phyloP scores from a whole-genome alignment of 2,329 filamentous ascomycete genomes.

The Pseudocercospora musae region DNA sequence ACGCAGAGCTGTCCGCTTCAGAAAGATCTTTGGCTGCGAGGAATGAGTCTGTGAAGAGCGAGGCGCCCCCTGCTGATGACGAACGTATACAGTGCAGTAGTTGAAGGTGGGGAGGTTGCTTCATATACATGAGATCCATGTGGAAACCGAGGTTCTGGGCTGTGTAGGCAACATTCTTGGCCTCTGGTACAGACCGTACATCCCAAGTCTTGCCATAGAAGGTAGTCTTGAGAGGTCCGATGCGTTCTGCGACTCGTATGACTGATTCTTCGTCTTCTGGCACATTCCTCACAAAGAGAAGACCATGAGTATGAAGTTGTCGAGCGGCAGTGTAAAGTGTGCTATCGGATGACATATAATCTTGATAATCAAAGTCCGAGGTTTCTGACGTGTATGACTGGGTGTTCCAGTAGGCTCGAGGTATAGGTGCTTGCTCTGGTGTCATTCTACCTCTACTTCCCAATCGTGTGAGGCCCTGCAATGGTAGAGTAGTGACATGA shows the following conservation, averaged over 20 bases:
- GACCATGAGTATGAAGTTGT: slow-evolving; percentile 63
- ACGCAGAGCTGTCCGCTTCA: slow-evolving; percentile 14
- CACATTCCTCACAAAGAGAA: slow-evolving; percentile 73
- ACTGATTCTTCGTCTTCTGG: slow-evolving; percentile 57
- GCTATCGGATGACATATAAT: slow-evolving; percentile 63
- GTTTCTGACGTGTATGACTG: slow-evolving; percentile 48
- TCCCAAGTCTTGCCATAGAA: slow-evolving; percentile 93
- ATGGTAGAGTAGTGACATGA: slow-evolving; percentile 40
- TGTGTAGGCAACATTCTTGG: slow-evolving; percentile 90
- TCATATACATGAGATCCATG: slow-evolving; percentile 88
- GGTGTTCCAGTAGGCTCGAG: slow-evolving; percentile 42
- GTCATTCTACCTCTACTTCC: background rate
- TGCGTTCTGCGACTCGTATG: slow-evolving; percentile 63
- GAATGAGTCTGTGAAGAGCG: slow-evolving; percentile 77
- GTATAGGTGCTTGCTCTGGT: background rate
- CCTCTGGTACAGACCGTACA: slow-evolving; percentile 74
- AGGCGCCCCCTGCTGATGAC: slow-evolving; percentile 74
- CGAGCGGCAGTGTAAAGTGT: slow-evolving; percentile 61
- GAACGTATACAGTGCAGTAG: slow-evolving; percentile 87
- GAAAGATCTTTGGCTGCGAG: slow-evolving; percentile 50
- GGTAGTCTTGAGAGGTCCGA: slow-evolving; percentile 77
- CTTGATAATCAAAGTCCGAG: slow-evolving; percentile 62
- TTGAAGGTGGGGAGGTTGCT: slow-evolving; percentile 75
- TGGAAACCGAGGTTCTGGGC: slow-evolving; percentile 78
- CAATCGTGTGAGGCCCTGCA: slow-evolving; percentile 3